These are phyloP conservation scores for Penicillium sp. DNA, from an alignment of 2,329 filamentous ascomycete species.

Conservation along the genomic window DNA sequence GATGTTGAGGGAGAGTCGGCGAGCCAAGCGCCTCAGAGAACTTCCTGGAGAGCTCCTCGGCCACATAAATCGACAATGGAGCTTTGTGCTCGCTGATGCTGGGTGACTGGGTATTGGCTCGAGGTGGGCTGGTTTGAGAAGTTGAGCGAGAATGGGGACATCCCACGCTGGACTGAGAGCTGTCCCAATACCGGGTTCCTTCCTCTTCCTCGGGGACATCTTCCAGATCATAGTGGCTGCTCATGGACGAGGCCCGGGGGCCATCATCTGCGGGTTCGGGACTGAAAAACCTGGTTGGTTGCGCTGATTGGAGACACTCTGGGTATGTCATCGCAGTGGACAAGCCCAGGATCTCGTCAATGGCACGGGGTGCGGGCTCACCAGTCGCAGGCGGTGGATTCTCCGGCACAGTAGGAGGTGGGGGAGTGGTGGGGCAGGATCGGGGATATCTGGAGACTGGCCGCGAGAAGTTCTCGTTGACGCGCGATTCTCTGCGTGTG, in stretches of 20 bases:
- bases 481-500: slow-evolving; percentile 36
- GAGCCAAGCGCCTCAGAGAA: slow-evolving; percentile 49
- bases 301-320: slow-evolving; percentile 31
- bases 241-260: slow-evolving; percentile 42
- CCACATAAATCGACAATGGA: slow-evolving; percentile 32
- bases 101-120: slow-evolving; percentile 5
- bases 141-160: slow-evolving; percentile 18
- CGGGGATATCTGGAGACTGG: slow-evolving; percentile 46
- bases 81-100: slow-evolving; percentile 21
- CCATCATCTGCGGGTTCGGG: slow-evolving; percentile 43
- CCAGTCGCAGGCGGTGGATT: slow-evolving; percentile 27
- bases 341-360: slow-evolving; percentile 41
- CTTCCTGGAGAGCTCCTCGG: slow-evolving; percentile 36
- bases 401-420: slow-evolving; percentile 40
- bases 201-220: slow-evolving; percentile 47
- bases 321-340: slow-evolving; percentile 30
- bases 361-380: slow-evolving; percentile 40
- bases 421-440: slow-evolving; percentile 41
- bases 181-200: slow-evolving; percentile 33
- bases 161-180: slow-evolving; percentile 24
- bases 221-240: slow-evolving; percentile 40
- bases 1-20: slow-evolving; percentile 35
- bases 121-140: slow-evolving; percentile 17
- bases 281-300: slow-evolving; percentile 39
- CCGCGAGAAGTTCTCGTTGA: slow-evolving; percentile 56